phyloP scores from a whole-genome alignment of 2,329 filamentous ascomycete genomes.

The Didymella exigua region DNA sequence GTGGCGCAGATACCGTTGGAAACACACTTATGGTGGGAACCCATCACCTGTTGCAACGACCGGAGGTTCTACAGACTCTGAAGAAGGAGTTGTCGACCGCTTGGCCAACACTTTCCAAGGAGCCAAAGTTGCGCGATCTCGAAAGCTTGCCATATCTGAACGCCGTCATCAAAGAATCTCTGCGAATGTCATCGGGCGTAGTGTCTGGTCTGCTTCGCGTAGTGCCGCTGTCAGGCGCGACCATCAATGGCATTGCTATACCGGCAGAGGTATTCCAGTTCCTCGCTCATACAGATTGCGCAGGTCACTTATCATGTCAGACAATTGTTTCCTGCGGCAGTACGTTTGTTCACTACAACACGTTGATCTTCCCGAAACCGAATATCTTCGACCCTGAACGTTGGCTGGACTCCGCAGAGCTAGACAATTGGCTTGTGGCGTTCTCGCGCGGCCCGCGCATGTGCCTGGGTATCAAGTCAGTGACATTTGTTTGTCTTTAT shows the following conservation, averaged over 20 bases:
- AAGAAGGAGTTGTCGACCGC: constrained; percentile 46
- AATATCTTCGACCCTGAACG: constrained; percentile 39
- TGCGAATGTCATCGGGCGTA: constrained; percentile 47
- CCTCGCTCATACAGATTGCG: background rate
- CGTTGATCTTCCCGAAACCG: constrained; percentile 39
- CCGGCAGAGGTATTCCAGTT: constrained; percentile 26
- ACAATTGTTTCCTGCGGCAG: constrained; percentile 39
- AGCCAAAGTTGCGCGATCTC: constrained; percentile 41
- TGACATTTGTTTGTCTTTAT: background rate
- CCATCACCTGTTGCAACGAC: constrained; percentile 49
- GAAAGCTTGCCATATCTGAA: constrained; percentile 45
- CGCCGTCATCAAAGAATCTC: constrained; percentile 50
- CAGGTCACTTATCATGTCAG: constrained; percentile 8
- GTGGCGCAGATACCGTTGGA: constrained; percentile 53
- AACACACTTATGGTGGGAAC: constrained; percentile 51
- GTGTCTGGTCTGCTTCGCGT: constrained; percentile 32
- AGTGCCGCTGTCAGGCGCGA: constrained; percentile 30
- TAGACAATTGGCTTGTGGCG: constrained; percentile 40
- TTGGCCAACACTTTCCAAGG: constrained; percentile 44
- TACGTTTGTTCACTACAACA: constrained; percentile 43
- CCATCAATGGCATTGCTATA: constrained; percentile 25
- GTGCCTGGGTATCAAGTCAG: constrained; percentile 41
- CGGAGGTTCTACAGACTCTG: constrained; percentile 41
- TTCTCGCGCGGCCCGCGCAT: constrained; percentile 47
- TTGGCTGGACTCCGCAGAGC: constrained; percentile 34